Evolutionary conservation across 169 alveolate genomes (phyloP).

Genomic region (Plasmodium sp.): DNA sequence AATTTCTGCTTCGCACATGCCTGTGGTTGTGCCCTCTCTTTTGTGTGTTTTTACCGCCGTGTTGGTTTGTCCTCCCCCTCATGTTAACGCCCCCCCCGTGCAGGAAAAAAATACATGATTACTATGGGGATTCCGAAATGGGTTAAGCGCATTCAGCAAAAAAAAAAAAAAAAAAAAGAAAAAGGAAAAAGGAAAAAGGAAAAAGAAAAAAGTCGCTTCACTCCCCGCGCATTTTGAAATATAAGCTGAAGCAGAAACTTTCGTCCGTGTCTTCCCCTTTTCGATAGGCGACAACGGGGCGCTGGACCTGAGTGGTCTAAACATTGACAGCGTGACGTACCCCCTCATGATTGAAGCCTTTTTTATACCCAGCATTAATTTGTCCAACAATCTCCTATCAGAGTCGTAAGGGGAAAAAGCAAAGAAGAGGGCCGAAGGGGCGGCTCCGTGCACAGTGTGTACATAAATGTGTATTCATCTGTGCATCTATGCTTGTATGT

Average conservation of each 20-base stretch:
- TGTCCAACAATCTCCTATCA: conserved; percentile 36
- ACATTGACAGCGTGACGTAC: conserved; percentile 15
- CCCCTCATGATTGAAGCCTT: conserved; percentile 67
- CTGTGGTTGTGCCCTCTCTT: background rate
- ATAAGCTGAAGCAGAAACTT: background rate
- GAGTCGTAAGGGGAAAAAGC: conserved; percentile 43
- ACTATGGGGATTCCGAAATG: conserved; percentile 23
- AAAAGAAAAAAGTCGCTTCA: background rate
- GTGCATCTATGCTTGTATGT: background rate
- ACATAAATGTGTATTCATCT: background rate
- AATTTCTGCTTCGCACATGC: background rate
- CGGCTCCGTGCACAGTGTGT: background rate
- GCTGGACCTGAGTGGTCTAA: conserved; percentile 17
- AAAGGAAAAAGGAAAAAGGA: background rate
- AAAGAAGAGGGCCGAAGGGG: background rate
- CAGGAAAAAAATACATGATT: conserved; percentile 46
- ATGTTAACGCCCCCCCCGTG: background rate
- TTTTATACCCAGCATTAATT: conserved; percentile 39
- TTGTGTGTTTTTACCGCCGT: background rate
- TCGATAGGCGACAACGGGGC: background rate
- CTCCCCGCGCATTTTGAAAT: background rate
- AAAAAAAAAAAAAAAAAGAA: background rate
- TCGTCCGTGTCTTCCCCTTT: background rate
- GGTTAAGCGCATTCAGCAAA: conserved; percentile 2
- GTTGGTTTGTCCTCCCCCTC: background rate